Evolutionary conservation across 1,284 basidiomycete species (phyloP), one percentile per base, ranked within the genome.

Genomic region (Ganoderma meredithae): DNA sequence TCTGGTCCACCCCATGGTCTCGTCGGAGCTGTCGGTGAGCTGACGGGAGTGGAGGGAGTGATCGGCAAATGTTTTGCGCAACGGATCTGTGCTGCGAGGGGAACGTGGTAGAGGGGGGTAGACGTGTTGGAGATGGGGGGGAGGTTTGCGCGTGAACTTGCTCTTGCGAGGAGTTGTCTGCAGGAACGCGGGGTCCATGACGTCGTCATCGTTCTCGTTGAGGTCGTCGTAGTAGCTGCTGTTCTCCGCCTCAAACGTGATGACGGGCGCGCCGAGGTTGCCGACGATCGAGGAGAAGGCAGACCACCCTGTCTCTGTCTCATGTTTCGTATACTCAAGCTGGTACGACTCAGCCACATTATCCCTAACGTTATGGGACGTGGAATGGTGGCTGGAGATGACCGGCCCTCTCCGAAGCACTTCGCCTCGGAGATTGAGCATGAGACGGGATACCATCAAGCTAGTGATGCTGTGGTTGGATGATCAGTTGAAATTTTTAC

Each of bases 381-480:
- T 33, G 56, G 36, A 17, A 72, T 62, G 63, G 66, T 68, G 56
- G 66, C 64, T 63, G 17, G 62, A 52, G 9, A 73, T 63, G 60
- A 70, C 70, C 31, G 69, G 68, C 19, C 63, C 60, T 47, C 71
- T 67, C 39, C 69, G 64, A 31, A 74, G 53, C 13, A 72, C 73
- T 58, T 75, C 73, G 12, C 63, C 60, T 43, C 76, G 74, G 17
- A 77, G 69, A 65, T 77, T 77, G 39, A 77, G 72, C 74, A 77
- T 77, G 27, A 76, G 73, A 22, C 76, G 73, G 22, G 76, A 75
- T 19, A 76, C 74, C 76, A 76, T 76, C 33, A 76, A 64, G 63
- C 72, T 75, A 9, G 76, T 76, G 33, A 76, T 74, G 5, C 76
- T 76, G n/a, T 52, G n/a, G 36, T 36, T 15, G 8, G 13, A 10